Base-by-base conservation (phyloP, 345 rosid genomes). In the Chamaenerion angustifolium region DNA sequence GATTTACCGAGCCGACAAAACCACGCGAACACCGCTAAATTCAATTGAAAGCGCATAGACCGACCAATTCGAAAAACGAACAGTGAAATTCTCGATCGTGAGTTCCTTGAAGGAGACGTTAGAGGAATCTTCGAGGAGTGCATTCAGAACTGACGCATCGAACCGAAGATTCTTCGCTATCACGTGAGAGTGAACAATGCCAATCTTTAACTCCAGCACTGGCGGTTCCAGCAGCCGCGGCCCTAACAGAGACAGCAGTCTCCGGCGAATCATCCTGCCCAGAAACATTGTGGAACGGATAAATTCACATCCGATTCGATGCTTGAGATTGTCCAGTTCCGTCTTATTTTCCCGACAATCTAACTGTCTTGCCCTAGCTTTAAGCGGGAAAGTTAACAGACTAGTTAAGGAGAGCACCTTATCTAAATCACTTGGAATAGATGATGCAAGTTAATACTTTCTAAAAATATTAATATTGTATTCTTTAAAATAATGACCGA, bases 21-120 rank as follows among this genome's bases (percentile, higher is more conserved):
- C 63, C 56, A 68, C 72, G 52, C 60, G 61, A 47, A 83, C 70
- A 52, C 94, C 88, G 45, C 71, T 76, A 66, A 74, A 75, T 58
- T 81, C 81, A 43, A 83, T 53, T 14, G 64, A 16, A 62, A 81
- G 56, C 10, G 95, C 85, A 42, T 75, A 67, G 48, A 56, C 66
- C 8, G 90, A 81, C 95, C 98, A 90, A 35, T 64, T 66, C 50
- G 95, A 73, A 69, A 83, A 79, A 16, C 69, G 76, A 45, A 85
- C 7, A 11, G 17, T 63, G 53, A 89, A 17, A 48, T 76, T 57
- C 40, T 83, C 86, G 45, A 85, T 57, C 14, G 60, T 65, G 12
- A 79, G 60, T 57, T 69, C 80, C 66, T 74, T 58, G 61, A 83
- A 69, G 16, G 48, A 46, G 44, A 74, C 70, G 40, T 43, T 56